These are phyloP conservation scores for Candida michaelii DNA, from an alignment of 805 yeast species.

Conservation along the genomic window DNA sequence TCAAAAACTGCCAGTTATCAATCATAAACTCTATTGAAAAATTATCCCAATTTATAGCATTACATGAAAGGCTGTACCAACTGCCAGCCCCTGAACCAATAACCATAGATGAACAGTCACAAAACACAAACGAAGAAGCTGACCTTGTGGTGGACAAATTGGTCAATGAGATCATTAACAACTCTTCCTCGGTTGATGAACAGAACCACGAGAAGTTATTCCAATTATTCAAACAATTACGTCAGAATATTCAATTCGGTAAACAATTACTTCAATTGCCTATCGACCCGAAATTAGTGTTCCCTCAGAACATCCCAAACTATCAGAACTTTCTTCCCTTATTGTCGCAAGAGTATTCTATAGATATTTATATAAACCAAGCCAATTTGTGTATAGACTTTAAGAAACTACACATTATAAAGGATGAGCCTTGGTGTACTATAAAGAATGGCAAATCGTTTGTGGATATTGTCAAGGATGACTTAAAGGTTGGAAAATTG, in stretches of 20 bases:
- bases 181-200: constrained; percentile 1
- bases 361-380: constrained; percentile 60
- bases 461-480: constrained; percentile 57
- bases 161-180: background rate
- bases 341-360: constrained; percentile 45
- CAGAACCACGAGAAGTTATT: constrained; percentile 18
- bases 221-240: constrained; percentile 25
- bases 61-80: constrained; percentile 6
- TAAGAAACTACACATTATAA: constrained; percentile 48
- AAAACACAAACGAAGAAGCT: background rate
- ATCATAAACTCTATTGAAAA: constrained; percentile 36
- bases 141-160: background rate
- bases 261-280: constrained; percentile 33
- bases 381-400: constrained; percentile 64
- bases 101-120: background rate
- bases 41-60: constrained; percentile 16
- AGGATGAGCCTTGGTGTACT: constrained; percentile 62
- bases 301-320: constrained; percentile 53
- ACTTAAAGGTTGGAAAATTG: constrained; percentile 36
- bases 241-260: constrained; percentile 28
- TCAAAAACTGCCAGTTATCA: constrained; percentile 14
- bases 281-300: constrained; percentile 55
- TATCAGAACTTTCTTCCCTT: constrained; percentile 44
- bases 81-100: constrained; percentile 9
- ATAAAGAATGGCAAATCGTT: constrained; percentile 45